These are phyloP conservation scores for Cyberlindnera euphorbiiphila DNA, from an alignment of 805 yeast species.

Conservation along the genomic window DNA sequence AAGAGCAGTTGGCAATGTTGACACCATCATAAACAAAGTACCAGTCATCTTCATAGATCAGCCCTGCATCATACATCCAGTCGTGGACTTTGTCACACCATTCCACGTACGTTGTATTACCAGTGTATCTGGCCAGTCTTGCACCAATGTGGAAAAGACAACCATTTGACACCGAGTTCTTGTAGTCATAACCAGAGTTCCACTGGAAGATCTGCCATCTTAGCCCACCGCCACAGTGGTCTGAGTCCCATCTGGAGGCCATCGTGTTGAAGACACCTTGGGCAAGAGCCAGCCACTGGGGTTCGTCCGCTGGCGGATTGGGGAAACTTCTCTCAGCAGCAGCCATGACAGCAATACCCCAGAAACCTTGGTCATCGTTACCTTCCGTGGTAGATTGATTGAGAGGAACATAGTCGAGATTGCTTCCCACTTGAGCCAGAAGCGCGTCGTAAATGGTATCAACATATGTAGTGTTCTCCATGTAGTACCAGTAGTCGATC, in stretches of 20 bases:
- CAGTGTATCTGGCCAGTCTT: constrained; percentile 75
- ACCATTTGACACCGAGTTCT: constrained; percentile 86
- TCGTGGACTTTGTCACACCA: constrained; percentile 71
- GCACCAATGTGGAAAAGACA: constrained; percentile 78
- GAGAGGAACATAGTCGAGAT: constrained; percentile 68
- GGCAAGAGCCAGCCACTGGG: constrained; percentile 72
- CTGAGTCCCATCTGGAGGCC: constrained; percentile 73
- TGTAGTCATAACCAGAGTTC: constrained; percentile 85
- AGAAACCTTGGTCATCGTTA: constrained; percentile 90
- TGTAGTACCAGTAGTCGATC: constrained; percentile 65
- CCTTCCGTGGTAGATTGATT: constrained; percentile 86
- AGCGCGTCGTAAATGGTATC: constrained; percentile 53
- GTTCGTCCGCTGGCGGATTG: constrained; percentile 55
- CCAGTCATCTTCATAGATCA: constrained; percentile 39
- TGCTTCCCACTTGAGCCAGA: constrained; percentile 59
- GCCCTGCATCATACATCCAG: constrained; percentile 57
- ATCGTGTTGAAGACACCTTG: constrained; percentile 87
- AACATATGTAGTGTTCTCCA: constrained; percentile 62
- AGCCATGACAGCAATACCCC: constrained; percentile 84
- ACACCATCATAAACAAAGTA: constrained; percentile 62
- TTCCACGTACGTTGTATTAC: constrained; percentile 66
- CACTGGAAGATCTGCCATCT: constrained; percentile 91
- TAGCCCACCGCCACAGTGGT: constrained; percentile 67
- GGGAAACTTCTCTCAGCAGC: constrained; percentile 83
- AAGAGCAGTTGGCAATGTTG: constrained; percentile 46